Percentiles rank a stretch among this genome's conserved stretches.
These are phyloP conservation scores for Nicotiana benthamiana DNA, from an alignment of 257 asterid species.

Conservation along the genomic window DNA sequence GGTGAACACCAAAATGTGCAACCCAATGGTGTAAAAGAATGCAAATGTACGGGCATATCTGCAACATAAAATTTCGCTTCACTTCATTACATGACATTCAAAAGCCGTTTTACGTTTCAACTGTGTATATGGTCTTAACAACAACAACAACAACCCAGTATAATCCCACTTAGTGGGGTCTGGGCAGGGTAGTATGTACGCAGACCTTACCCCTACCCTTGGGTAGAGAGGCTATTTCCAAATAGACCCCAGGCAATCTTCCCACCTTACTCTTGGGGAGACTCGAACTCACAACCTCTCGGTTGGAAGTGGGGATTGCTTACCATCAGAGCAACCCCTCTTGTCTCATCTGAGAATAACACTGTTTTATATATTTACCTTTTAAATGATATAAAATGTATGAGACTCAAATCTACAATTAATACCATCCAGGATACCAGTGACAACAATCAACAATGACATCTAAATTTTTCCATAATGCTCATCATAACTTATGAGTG, in stretches of 20 bases:
- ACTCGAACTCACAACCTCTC: too few species aligned
- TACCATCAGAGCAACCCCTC: too few species aligned
- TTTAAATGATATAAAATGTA: background rate
- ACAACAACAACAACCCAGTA: too few species aligned
- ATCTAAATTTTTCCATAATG: background rate
- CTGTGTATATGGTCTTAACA: background rate
- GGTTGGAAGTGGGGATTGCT: too few species aligned
- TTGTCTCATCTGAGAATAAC: background rate
- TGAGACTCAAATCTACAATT: background rate
- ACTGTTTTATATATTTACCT: background rate
- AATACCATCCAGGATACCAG: background rate
- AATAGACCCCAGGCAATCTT: too few species aligned
- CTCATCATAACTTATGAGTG: background rate
- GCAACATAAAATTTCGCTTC: slow-evolving; percentile 13
- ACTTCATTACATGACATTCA: background rate
- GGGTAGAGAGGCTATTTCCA: too few species aligned
- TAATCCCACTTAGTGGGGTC: too few species aligned
- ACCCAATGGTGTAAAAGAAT: slow-evolving; percentile 83
- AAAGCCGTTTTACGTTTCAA: background rate
- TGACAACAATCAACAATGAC: background rate
- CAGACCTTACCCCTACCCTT: too few species aligned
- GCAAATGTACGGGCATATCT: slow-evolving; percentile 94
- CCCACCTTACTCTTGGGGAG: too few species aligned
- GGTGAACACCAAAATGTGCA: slow-evolving; percentile 88
- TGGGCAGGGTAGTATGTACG: too few species aligned